Conservation (phyloP, 345 rosid species). For the Triadica sebifera region DNA sequence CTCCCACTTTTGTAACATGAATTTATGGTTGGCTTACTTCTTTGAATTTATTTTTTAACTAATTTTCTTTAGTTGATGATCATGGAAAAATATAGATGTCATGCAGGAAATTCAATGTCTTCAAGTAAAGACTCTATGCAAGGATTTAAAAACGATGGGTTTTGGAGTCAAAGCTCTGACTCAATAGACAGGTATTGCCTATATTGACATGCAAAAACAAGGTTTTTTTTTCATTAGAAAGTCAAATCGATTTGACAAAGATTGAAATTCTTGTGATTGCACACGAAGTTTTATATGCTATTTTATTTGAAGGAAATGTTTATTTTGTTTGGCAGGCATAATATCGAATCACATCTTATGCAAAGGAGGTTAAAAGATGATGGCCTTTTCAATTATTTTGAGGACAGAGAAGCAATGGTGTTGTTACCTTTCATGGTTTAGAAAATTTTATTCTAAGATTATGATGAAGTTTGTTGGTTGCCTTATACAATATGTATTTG, state of each 20-base stretch:
- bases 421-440: conserved; percentile 11
- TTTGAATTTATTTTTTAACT: background rate
- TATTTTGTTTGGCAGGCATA: conserved; percentile 35
- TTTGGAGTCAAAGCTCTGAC: conserved; percentile 29
- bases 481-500: conserved; percentile 21
- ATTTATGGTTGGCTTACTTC: background rate
- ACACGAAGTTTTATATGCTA: background rate
- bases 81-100: conserved; percentile 22
- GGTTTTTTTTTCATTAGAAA: background rate
- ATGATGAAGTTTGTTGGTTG: conserved; percentile 16
- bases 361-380: conserved; percentile 42
- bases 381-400: conserved; percentile 39
- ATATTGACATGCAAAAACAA: background rate
- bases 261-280: background rate
- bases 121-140: conserved; percentile 30
- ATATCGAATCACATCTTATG: conserved; percentile 35
- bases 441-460: conserved; percentile 13
- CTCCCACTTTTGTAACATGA: background rate
- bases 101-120: conserved; percentile 34
- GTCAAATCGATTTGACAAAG: background rate
- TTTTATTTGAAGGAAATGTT: conserved; percentile 1
- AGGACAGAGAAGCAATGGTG: conserved; percentile 73
- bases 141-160: conserved; percentile 22
- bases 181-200: conserved; percentile 34
- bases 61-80: conserved; percentile 10